These are phyloP conservation scores for Amaranthus hypochondriacus DNA, from an alignment of 148 eudicot species.

Conservation along the genomic window DNA sequence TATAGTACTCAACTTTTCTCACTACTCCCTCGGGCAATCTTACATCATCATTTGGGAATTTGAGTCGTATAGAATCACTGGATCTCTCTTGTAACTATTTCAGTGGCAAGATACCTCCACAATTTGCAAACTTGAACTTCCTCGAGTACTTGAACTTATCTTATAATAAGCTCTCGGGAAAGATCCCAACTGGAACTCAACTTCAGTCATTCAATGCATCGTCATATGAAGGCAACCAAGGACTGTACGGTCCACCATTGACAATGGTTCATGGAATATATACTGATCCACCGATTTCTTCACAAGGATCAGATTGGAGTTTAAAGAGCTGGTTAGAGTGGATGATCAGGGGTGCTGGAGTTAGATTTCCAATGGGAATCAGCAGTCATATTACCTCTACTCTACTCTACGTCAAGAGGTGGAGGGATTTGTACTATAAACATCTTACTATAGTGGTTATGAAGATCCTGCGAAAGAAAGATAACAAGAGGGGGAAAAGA, in stretches of 20 bases:
- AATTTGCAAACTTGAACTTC: conserved; percentile 24
- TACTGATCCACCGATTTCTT: background rate
- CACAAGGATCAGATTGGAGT: background rate
- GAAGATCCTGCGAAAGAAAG: conserved; percentile 5
- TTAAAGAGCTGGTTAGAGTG: background rate
- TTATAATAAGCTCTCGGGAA: conserved; percentile 23
- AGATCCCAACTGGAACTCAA: conserved; percentile 26
- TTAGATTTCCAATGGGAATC: conserved; percentile 17
- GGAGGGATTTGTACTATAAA: conserved; percentile 18
- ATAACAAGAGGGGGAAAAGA: background rate
- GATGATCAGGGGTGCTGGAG: conserved; percentile 16
- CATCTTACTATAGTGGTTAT: conserved; percentile 5
- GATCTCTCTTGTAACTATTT: no score
- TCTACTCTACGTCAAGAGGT: conserved; percentile 19
- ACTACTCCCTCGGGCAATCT: no score
- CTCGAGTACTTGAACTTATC: conserved; percentile 27
- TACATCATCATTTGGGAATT: no score
- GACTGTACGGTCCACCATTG: conserved; percentile 30
- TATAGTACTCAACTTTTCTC: no score
- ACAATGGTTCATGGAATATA: background rate
- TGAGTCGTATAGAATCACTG: no score
- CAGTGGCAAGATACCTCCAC: conserved; percentile 22
- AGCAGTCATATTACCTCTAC: conserved; percentile 7
- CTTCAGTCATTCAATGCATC: conserved; percentile 21
- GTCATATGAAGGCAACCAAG: conserved; percentile 33